phyloP scores from a whole-genome alignment of 495 filamentous ascomycete genomes.

The Neurospora sp. region DNA sequence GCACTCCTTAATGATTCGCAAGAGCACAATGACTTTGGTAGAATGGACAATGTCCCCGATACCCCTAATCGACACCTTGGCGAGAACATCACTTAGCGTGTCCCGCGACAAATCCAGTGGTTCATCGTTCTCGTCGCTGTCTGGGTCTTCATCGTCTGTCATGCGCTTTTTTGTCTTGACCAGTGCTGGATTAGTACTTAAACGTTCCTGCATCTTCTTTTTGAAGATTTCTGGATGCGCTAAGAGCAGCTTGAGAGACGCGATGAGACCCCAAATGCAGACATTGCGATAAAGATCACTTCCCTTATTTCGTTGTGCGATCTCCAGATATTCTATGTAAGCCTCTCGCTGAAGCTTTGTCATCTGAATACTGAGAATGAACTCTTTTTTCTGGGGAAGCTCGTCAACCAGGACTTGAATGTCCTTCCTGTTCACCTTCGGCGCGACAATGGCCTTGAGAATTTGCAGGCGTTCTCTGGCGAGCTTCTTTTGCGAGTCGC shows the following conservation, averaged over 20 bases:
- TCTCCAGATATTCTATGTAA: slow-evolving; percentile 51
- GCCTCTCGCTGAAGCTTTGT: slow-evolving; percentile 53
- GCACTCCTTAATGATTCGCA: slow-evolving; percentile 55
- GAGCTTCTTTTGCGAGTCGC: slow-evolving; percentile 36
- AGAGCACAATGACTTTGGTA: slow-evolving; percentile 54
- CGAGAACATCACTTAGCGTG: slow-evolving; percentile 23
- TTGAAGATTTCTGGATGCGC: slow-evolving; percentile 64
- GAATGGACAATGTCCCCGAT: slow-evolving; percentile 37
- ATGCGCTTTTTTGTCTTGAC: neutral
- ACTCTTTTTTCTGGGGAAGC: slow-evolving; percentile 68
- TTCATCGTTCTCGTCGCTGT: slow-evolving; percentile 16
- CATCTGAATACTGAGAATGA: slow-evolving; percentile 63
- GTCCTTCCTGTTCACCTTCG: slow-evolving; percentile 70
- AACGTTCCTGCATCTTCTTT: slow-evolving; percentile 34
- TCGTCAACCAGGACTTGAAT: slow-evolving; percentile 53
- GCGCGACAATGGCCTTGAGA: slow-evolving; percentile 59
- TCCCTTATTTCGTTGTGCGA: neutral
- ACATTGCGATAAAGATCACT: slow-evolving; percentile 1
- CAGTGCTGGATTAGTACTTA: neutral
- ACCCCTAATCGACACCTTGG: slow-evolving; percentile 14
- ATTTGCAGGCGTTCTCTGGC: slow-evolving; percentile 57
- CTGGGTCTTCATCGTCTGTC: slow-evolving; percentile 5
- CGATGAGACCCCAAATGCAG: slow-evolving; percentile 26
- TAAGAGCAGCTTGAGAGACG: slow-evolving; percentile 54
- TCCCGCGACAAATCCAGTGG: slow-evolving; percentile 18